A percentile compares a stretch with the other conserved stretches of the same genome.
Conservation (phyloP, 306 rosid species). For the Citrullus amarus region DNA sequence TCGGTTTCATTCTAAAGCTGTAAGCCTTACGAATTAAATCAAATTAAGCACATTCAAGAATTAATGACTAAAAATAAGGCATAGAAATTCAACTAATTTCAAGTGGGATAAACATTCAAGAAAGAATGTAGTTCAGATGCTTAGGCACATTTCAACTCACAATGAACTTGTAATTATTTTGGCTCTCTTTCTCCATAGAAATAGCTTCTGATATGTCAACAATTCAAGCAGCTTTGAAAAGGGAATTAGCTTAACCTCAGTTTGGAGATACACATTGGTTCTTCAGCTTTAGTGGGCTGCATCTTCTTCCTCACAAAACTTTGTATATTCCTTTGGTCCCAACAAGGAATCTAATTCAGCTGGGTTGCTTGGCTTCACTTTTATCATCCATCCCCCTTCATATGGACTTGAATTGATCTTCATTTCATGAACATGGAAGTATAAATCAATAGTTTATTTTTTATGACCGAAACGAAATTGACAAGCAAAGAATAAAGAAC, state of each 20-base stretch:
- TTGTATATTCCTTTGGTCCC: slow-evolving; percentile 70
- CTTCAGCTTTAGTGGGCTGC: slow-evolving; percentile 42
- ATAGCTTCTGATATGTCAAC: slow-evolving; percentile 3
- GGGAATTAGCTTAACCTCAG: background rate
- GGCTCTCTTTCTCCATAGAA: background rate
- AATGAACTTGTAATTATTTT: background rate
- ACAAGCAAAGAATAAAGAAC: no score
- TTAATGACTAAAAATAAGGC: background rate
- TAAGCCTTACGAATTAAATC: background rate
- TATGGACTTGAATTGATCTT: slow-evolving; percentile 75
- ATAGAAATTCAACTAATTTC: background rate
- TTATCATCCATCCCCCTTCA: slow-evolving; percentile 95
- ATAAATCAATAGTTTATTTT: background rate
- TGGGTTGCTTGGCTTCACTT: slow-evolving; percentile 66
- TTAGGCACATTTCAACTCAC: background rate
- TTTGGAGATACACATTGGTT: background rate
- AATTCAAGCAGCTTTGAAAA: slow-evolving; percentile 2
- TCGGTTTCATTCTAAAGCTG: background rate
- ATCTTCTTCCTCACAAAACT: slow-evolving; percentile 80
- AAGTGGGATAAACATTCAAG: slow-evolving; percentile 1
- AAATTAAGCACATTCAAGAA: background rate
- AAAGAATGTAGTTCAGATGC: background rate
- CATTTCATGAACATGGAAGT: slow-evolving; percentile 10
- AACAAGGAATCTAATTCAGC: slow-evolving; percentile 52
- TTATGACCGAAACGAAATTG: no score